These are phyloP conservation scores for Fulvia fulva DNA, from an alignment of 2,329 filamentous ascomycete species.

Conservation along the genomic window DNA sequence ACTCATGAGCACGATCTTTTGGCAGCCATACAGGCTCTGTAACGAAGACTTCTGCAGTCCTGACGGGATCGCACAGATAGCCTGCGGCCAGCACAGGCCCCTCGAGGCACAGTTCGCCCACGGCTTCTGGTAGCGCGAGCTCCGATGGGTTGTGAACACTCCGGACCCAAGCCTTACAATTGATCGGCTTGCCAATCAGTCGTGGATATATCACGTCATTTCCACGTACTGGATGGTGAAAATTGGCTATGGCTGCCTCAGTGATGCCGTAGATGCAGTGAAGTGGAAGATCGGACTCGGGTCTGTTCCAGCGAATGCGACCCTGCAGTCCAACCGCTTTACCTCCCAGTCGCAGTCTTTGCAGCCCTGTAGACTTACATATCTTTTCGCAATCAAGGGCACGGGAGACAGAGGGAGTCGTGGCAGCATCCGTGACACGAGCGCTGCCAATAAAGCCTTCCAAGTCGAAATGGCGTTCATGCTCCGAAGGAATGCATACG, in stretches of 20 bases:
- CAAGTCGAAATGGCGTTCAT: conserved; percentile 48
- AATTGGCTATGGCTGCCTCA: no score
- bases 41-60: conserved; percentile 33
- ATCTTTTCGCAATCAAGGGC: background rate
- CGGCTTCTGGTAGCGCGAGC: conserved; percentile 40
- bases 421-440: background rate
- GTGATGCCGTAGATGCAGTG: no score
- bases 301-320: no score
- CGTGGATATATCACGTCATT: no score
- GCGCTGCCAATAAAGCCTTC: conserved; percentile 10
- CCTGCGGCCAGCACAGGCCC: conserved; percentile 42
- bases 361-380: no score
- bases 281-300: no score
- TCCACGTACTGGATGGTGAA: no score
- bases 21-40: conserved; percentile 21
- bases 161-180: conserved; percentile 29
- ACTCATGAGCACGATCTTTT: no score
- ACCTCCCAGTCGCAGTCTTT: no score
- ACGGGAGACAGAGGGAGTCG: background rate
- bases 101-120: conserved; percentile 47
- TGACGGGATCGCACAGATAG: conserved; percentile 35
- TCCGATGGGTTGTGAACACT: conserved; percentile 22
- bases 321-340: no score
- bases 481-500: conserved; percentile 25
- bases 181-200: conserved; percentile 32